Evolutionary conservation across 2,329 filamentous ascomycete species (phyloP), one percentile per base, ranked within the genome.

Genomic region (Fusarium caatingaense): DNA sequence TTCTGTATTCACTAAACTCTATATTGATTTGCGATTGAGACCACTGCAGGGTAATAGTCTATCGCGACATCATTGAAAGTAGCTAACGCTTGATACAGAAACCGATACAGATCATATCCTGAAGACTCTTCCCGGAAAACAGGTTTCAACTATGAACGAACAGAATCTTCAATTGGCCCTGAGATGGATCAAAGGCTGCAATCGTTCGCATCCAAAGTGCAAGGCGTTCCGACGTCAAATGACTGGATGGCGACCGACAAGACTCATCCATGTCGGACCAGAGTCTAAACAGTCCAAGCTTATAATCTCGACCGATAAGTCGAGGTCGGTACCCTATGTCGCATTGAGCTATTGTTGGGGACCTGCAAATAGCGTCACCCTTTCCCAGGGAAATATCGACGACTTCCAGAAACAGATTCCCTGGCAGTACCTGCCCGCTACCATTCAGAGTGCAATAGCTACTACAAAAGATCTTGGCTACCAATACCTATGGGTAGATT

Each of bases 311-410:
- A 2, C 5, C 13, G 5, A 21, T 3, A n/a, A 47, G 2, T 9
- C 34, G 3, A 0, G 1, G 2, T 0, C 15, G 27, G 55, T 18
- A 0, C 1, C 20, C 0, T 60, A 60, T 5, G 16, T 50, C 10
- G 55, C 58, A 1, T 6, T 60, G 5, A 60, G 55, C 11, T 60
- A 60, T 12, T 60, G 58, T 2, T 60, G 58, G 58, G 58, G 58
- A 37, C 13, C 18, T 2, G 12, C 13, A 0, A 42, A 42, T 6
- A 42, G 18, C 1, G 15, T 32, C 1, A 60, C 32, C 4, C 58
- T 60, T 9, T 25, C 8, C 0, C 8, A 16, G 13, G n/a, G 15
- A 4, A 60, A 30, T 0, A 13, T 60, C 2, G 1, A 1, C 5
- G n/a, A 10, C 3, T 60, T 44, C 8, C 12, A 20, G 15, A 28